A percentile compares a stretch with the other conserved stretches of the same genome.
These are phyloP conservation scores for Coemansia sp. DNA, from an alignment of 192 early-diverging fungal genomes.

Conservation along the genomic window DNA sequence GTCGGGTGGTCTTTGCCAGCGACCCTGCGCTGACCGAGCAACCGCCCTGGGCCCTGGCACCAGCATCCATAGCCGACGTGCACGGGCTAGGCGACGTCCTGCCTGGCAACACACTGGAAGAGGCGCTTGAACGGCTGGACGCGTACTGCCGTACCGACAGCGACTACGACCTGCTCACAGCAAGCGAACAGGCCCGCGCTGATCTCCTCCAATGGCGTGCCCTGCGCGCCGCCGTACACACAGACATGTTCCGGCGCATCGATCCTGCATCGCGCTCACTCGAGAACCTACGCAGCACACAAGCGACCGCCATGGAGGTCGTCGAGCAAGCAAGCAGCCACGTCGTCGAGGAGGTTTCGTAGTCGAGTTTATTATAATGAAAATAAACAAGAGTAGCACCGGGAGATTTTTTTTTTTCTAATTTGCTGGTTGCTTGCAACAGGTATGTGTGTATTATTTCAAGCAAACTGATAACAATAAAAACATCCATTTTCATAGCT, in stretches of 20 bases:
- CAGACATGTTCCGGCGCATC: conserved; percentile 35
- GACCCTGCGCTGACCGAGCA: not conserved
- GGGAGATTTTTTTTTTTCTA: not conserved
- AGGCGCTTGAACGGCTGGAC: conserved; percentile 31
- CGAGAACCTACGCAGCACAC: no score
- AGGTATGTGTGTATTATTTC: not conserved
- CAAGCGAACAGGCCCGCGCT: conserved; percentile 31
- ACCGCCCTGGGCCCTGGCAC: conserved; percentile 18
- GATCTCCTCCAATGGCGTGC: conserved; percentile 49
- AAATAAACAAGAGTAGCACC: not conserved
- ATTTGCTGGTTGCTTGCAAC: not conserved
- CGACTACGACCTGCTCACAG: conserved; percentile 47
- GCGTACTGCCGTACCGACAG: conserved; percentile 41
- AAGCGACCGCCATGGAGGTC: no score
- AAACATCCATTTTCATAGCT: not conserved
- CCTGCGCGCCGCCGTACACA: conserved; percentile 25
- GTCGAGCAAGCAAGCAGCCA: no score
- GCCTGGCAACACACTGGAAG: conserved; percentile 16
- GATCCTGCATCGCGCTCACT: conserved; percentile 34
- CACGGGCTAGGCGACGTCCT: conserved; percentile 21
- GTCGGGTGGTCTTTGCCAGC: conserved; percentile 1
- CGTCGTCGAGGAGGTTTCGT: no score
- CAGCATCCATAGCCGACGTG: conserved; percentile 1
- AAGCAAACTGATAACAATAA: not conserved
- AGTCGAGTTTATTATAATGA: not conserved